Evolutionary conservation across 768 basidiomycete genomes (phyloP).

Genomic region (Boletus rex-veris): DNA sequence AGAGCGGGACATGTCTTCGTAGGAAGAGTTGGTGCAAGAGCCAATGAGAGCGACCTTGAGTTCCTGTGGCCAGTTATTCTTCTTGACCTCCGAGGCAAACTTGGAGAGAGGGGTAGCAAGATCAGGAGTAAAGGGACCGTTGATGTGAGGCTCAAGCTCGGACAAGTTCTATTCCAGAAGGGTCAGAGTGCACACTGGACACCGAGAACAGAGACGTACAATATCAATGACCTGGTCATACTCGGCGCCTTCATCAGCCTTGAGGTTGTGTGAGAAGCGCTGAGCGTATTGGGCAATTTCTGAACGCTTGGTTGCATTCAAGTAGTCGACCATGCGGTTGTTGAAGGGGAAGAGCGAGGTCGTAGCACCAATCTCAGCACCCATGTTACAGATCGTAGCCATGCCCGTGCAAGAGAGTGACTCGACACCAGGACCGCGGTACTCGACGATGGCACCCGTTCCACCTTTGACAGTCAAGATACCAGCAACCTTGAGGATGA

Average conservation of each 20-base stretch:
- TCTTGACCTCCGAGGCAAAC: conserved; percentile 86
- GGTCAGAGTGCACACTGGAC: not conserved
- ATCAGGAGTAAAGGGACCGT: conserved; percentile 99
- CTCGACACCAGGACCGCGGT: conserved; percentile 91
- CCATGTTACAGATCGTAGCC: conserved; percentile 99
- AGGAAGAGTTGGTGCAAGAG: conserved; percentile 99
- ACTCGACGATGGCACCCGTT: conserved; percentile 98
- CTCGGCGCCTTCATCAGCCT: conserved; percentile 82
- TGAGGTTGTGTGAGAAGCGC: conserved; percentile 85
- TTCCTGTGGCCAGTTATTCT: conserved; percentile 95
- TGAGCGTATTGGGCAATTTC: conserved; percentile 88
- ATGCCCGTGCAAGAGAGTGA: conserved; percentile 97
- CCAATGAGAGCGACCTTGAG: conserved; percentile 98
- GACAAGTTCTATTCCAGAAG: conserved; percentile 67
- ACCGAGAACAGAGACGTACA: conserved; percentile 40
- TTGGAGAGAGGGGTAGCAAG: conserved; percentile 97
- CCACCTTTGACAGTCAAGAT: conserved; percentile 99
- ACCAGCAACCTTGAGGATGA: conserved; percentile 98
- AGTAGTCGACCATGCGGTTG: conserved; percentile 86
- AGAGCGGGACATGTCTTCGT: conserved; percentile 99
- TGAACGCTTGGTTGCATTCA: conserved; percentile 90
- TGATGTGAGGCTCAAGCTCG: conserved; percentile 98
- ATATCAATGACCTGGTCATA: conserved; percentile 96
- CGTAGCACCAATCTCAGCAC: conserved; percentile 98
- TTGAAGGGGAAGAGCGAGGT: conserved; percentile 99